These are phyloP conservation scores for Sporothrix inflata DNA, from an alignment of 2,329 filamentous ascomycete species.

Conservation along the genomic window DNA sequence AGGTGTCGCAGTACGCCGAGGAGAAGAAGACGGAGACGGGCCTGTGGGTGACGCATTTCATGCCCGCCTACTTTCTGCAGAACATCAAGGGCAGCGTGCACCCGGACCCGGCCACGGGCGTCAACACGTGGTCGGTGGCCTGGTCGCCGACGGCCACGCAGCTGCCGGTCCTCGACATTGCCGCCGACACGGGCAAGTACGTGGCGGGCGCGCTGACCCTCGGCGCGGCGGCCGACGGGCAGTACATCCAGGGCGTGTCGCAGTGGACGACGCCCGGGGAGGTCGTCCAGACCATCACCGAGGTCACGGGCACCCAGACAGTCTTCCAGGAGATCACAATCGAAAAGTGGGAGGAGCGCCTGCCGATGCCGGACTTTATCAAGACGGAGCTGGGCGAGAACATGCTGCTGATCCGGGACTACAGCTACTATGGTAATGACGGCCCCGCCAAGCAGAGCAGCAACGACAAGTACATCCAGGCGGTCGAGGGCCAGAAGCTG, in stretches of 20 bases:
- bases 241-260: constrained; percentile 16
- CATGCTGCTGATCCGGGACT: constrained; percentile 54
- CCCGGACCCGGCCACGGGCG: constrained; percentile 38
- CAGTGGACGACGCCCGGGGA: constrained; percentile 14
- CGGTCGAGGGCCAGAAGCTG: constrained; percentile 44
- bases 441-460: constrained; percentile 39
- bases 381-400: constrained; percentile 9
- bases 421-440: constrained; percentile 53
- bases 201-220: neutral
- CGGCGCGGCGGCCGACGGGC: neutral
- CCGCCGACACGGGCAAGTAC: constrained; percentile 44
- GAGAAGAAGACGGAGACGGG: constrained; percentile 47
- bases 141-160: constrained; percentile 38
- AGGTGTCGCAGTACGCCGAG: constrained; percentile 59
- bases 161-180: constrained; percentile 44
- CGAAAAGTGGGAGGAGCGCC: neutral
- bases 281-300: neutral
- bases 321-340: neutral
- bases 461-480: constrained; percentile 45
- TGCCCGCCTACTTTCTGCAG: constrained; percentile 58
- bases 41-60: constrained; percentile 48
- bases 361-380: neutral
- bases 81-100: constrained; percentile 47
- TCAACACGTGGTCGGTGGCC: constrained; percentile 41
- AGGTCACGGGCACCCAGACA: neutral